phyloP scores from a whole-genome alignment of 805 yeast genomes.

The Cyberlindnera xishuangbannaensis region DNA sequence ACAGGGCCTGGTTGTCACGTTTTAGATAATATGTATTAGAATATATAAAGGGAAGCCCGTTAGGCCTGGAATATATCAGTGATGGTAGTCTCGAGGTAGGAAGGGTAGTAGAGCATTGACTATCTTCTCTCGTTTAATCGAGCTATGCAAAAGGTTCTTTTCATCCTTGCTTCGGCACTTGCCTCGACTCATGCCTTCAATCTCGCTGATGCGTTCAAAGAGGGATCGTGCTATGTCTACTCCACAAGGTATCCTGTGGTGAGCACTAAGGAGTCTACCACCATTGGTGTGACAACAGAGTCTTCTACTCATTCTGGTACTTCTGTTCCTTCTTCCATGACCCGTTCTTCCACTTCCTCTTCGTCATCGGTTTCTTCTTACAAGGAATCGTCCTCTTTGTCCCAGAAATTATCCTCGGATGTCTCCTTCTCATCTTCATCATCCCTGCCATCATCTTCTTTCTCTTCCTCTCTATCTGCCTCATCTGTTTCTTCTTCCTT shows the following conservation, averaged over 20 bases:
- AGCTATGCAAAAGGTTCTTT: conserved; percentile 3
- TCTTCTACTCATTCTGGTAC: background rate
- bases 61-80: too few species aligned
- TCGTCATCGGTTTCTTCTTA: conserved; percentile 1
- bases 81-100: too few species aligned
- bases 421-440: background rate
- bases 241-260: conserved; percentile 5
- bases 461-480: conserved; percentile 3
- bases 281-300: background rate
- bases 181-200: conserved; percentile 4
- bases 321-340: background rate
- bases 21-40: too few species aligned
- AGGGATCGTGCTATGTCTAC: conserved; percentile 5
- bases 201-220: conserved; percentile 5
- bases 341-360: conserved; percentile 1
- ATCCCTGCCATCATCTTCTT: conserved; percentile 1
- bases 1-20: too few species aligned
- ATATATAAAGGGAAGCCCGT: too few species aligned
- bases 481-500: conserved; percentile 1
- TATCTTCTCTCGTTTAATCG: too few species aligned
- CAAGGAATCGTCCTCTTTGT: background rate
- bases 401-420: background rate
- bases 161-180: conserved; percentile 2
- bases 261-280: background rate
- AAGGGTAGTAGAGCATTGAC: too few species aligned